Percentiles rank a stretch among this genome's conserved stretches.
These are phyloP conservation scores for Cladosporium sp. DNA, from an alignment of 2,329 filamentous ascomycete genomes.

Conservation along the genomic window DNA sequence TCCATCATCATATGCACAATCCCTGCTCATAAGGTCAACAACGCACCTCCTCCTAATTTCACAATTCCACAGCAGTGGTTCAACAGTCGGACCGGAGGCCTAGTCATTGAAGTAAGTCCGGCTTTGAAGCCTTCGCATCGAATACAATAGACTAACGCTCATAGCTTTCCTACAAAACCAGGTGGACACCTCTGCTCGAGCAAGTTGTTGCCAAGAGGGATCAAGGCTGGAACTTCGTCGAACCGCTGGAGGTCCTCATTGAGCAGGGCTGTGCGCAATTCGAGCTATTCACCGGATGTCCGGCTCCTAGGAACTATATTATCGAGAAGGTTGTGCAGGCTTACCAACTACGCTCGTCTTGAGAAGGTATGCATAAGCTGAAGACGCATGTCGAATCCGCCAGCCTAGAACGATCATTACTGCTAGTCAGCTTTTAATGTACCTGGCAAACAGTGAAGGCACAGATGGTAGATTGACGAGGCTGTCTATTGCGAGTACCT, in stretches of 20 bases:
- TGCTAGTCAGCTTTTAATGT: no score
- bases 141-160: background rate
- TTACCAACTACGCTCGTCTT: background rate
- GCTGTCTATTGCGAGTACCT: no score
- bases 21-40: background rate
- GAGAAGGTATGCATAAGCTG: no score
- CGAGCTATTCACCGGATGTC: background rate
- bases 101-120: background rate
- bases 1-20: background rate
- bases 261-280: constrained; percentile 6
- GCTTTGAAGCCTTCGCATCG: background rate
- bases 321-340: background rate
- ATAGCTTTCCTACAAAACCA: background rate
- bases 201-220: background rate
- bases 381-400: no score
- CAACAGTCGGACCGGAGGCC: background rate
- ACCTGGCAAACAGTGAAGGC: no score
- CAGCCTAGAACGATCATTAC: no score
- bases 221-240: background rate
- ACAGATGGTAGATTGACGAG: no score
- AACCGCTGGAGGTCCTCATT: background rate
- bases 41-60: background rate
- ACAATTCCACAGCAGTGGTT: background rate
- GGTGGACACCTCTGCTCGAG: background rate
- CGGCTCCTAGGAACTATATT: background rate